Evolutionary conservation across 1,284 basidiomycete genomes (phyloP).

Genomic region (Trametes sp.): DNA sequence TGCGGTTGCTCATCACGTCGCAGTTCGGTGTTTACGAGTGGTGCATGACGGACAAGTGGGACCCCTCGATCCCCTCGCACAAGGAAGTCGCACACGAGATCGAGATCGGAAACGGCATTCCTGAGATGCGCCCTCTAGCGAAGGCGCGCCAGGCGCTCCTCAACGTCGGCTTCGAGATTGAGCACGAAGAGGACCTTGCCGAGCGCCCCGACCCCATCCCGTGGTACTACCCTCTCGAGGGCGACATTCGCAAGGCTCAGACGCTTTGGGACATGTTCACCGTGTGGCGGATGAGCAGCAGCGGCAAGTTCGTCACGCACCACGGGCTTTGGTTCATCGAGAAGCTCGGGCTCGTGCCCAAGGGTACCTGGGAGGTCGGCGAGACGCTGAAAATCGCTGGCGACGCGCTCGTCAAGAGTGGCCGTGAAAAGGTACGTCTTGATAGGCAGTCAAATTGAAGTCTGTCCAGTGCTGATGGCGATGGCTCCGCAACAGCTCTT

Average conservation of each 20-base stretch:
- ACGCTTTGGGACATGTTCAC: slow-evolving; percentile 92
- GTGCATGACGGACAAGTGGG: slow-evolving; percentile 98
- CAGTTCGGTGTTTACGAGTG: slow-evolving; percentile 98
- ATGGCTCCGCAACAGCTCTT: slow-evolving; percentile 62
- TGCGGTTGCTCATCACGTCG: slow-evolving; percentile 4
- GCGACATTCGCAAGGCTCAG: slow-evolving; percentile 92
- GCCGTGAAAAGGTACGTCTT: slow-evolving; percentile 79
- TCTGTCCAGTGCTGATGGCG: neutral
- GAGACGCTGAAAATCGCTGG: slow-evolving; percentile 89
- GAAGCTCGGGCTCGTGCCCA: slow-evolving; percentile 83
- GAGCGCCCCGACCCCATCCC: slow-evolving; percentile 82
- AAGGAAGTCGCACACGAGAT: slow-evolving; percentile 92
- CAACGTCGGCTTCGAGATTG: slow-evolving; percentile 88
- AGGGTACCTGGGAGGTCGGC: slow-evolving; percentile 93
- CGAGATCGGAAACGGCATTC: slow-evolving; percentile 96
- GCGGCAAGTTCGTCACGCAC: slow-evolving; percentile 89
- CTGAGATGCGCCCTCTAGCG: slow-evolving; percentile 90
- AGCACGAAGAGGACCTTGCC: slow-evolving; percentile 95
- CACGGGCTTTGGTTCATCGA: slow-evolving; percentile 84
- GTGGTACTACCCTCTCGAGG: slow-evolving; percentile 98
- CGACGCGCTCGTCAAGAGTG: slow-evolving; percentile 84
- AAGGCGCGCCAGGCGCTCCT: slow-evolving; percentile 82
- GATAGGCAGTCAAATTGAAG: neutral
- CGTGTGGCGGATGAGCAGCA: slow-evolving; percentile 89
- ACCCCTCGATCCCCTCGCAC: slow-evolving; percentile 87